Evolutionary conservation across 2,329 filamentous ascomycete genomes (phyloP).

Genomic region (Neonectria punicea): DNA sequence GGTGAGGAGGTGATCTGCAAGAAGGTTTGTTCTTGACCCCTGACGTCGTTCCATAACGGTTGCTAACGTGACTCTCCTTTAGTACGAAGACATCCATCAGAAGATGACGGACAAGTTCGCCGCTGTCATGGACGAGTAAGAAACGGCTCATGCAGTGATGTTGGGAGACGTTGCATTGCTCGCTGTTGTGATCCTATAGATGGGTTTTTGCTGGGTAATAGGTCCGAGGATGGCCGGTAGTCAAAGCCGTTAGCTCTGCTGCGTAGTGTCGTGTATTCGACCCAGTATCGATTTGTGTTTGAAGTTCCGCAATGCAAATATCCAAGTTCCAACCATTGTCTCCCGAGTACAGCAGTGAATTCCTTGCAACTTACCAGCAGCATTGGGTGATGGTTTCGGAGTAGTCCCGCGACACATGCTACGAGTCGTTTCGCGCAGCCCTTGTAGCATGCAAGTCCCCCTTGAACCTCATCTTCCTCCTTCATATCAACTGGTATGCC

Average conservation of each 20-base stretch:
- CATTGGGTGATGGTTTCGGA: not conserved
- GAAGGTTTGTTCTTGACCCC: constrained; percentile 70
- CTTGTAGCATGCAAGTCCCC: not conserved
- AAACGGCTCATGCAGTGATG: constrained; percentile 26
- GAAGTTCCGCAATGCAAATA: constrained; percentile 2
- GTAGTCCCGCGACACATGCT: not conserved
- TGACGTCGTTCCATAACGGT: not conserved
- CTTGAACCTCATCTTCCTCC: not conserved
- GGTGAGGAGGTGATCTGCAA: constrained; percentile 83
- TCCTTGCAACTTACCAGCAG: not conserved
- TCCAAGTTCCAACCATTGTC: not conserved
- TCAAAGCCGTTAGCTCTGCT: constrained; percentile 42
- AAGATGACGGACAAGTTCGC: constrained; percentile 98
- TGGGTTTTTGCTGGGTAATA: constrained; percentile 33
- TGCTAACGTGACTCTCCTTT: constrained; percentile 50
- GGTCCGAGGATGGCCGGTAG: constrained; percentile 39
- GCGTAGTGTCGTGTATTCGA: constrained; percentile 44
- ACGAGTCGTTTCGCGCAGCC: not conserved
- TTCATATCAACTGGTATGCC: not conserved
- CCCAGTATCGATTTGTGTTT: constrained; percentile 33
- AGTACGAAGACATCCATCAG: constrained; percentile 94
- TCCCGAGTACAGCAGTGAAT: not conserved
- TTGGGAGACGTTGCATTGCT: constrained; percentile 32
- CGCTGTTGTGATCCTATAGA: constrained; percentile 45
- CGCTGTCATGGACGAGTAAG: constrained; percentile 91